A percentile compares a stretch with the other conserved stretches of the same genome.
Evolutionary conservation across 78 protist species (phyloP).

Genomic region (Mastigamoeba balamuthi): DNA sequence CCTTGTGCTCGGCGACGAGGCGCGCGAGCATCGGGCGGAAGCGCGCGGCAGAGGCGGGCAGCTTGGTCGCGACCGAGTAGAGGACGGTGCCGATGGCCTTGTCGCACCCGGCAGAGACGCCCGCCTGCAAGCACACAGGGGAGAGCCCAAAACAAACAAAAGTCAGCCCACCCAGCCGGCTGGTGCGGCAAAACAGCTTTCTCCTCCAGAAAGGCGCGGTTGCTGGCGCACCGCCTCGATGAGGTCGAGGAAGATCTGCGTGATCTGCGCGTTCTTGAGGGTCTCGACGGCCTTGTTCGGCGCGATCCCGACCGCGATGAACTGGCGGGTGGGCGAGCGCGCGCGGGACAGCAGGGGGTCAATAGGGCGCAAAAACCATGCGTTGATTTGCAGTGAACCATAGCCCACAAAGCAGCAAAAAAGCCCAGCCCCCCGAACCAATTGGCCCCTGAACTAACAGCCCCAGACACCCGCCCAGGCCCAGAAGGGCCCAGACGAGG

Average conservation of each 20-base stretch:
- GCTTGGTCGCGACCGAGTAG: slow-evolving; percentile 23
- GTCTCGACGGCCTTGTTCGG: not conserved
- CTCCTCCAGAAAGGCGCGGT: not conserved
- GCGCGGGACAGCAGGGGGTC: too few relatives aligned
- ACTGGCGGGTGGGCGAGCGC: too few relatives aligned
- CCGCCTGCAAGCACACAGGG: not conserved
- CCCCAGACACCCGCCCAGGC: too few relatives aligned
- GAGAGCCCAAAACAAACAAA: not conserved
- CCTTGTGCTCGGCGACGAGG: not conserved
- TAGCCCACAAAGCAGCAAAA: too few relatives aligned
- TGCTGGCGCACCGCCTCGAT: not conserved
- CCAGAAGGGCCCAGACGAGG: too few relatives aligned
- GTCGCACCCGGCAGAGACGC: slow-evolving; percentile 3
- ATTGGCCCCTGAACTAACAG: too few relatives aligned
- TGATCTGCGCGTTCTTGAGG: not conserved
- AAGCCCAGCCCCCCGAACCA: too few relatives aligned
- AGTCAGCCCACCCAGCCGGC: too few relatives aligned
- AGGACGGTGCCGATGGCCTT: slow-evolving; percentile 24
- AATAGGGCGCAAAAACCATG: too few relatives aligned
- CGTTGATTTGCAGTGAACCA: too few relatives aligned
- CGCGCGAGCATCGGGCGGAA: not conserved
- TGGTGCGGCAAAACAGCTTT: too few relatives aligned
- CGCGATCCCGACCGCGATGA: not conserved
- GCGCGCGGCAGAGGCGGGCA: slow-evolving; percentile 20
- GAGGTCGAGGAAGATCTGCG: not conserved